Conservation (phyloP, 2,329 filamentous ascomycete genomes). For the Fusarium pseudocircinatum region DNA sequence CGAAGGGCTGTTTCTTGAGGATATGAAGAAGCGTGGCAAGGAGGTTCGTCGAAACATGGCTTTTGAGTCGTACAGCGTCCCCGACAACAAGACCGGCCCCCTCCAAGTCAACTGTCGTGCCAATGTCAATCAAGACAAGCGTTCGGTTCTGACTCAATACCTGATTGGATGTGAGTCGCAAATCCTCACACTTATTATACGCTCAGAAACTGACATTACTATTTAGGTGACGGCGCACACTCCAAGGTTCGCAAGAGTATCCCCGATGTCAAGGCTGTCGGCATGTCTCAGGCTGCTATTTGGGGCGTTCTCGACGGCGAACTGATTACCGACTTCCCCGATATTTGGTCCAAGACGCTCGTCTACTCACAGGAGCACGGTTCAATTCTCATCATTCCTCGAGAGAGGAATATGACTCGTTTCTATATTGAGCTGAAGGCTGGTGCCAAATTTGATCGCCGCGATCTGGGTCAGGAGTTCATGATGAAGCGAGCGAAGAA, state of each 20-base stretch:
- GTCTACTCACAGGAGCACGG: conserved; percentile 73
- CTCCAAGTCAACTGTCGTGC: conserved; percentile 62
- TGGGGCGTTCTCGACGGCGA: conserved; percentile 80
- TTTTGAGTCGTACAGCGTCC: conserved; percentile 66
- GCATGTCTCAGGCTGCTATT: conserved; percentile 62
- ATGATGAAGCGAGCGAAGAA: conserved; percentile 74
- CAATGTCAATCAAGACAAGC: conserved; percentile 61
- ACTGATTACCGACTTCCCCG: conserved; percentile 76
- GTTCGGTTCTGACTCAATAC: conserved; percentile 67
- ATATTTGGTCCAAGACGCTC: conserved; percentile 78
- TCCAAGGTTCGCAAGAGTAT: conserved; percentile 75
- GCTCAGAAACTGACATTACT: conserved; percentile 10
- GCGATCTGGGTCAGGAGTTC: conserved; percentile 66
- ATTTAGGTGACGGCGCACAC: conserved; percentile 72
- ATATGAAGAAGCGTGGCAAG: conserved; percentile 71
- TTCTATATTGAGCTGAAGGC: conserved; percentile 68
- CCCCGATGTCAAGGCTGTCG: conserved; percentile 63
- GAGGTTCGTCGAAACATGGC: conserved; percentile 71
- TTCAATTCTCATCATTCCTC: conserved; percentile 77
- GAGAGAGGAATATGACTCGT: conserved; percentile 77
- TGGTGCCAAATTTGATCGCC: conserved; percentile 51
- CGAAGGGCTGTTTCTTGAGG: conserved; percentile 75
- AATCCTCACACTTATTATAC: neutral
- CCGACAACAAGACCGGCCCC: conserved; percentile 54
- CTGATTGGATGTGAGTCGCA: conserved; percentile 71